Evolutionary conservation across 108 stramenopile genomes (phyloP), one percentile per base, ranked within the genome.

Genomic region (Fistulifera solaris): DNA sequence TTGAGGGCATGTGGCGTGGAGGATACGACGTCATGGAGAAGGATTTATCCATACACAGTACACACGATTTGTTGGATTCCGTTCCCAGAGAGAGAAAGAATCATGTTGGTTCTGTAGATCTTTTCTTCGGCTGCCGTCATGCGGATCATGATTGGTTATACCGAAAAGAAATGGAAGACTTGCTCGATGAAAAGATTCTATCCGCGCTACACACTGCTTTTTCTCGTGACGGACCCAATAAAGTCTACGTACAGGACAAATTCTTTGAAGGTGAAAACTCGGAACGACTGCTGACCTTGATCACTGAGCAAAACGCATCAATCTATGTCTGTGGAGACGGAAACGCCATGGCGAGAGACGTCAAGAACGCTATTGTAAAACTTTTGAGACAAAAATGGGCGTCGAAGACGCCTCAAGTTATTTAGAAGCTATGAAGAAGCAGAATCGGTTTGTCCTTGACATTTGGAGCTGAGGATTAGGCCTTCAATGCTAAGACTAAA

Each of bases 81-180:
- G 8, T 6, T 35, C 8, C 31, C 8, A 8, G 31, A 8, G 31
- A 35, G 31, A 35, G 31, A 35, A 38, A 53, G 21, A 78, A 77
- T 45, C 43, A 52, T 10, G 43, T 66, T 10, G 86, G 90, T 8
- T 59, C 57, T 8, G 86, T 85, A 39, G 75, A 89, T 41, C 68
- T 98, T n/a, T 99, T 85, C 75, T 98, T 94, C 67, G 98, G 98
- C 17, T 99, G 98, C 74, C 76, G 93, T 14, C 62, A 77, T 60
- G 67, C 53, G 24, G 65, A 96, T 48, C 83, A 90, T 27, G 98
- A 99, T 69, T 98, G 78, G 66, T 58, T 99, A 48, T 99, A 96
- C 69, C 54, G 76, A 56, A 71, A 78, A 0, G 94, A 96, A 54
- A 58, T 99, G 65, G 54, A 82, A 56, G 58, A 67, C 14, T 78